A percentile compares a stretch with the other conserved stretches of the same genome.
phyloP scores from a whole-genome alignment of 352 stramenopile genomes.

The Pythium coloratum region DNA sequence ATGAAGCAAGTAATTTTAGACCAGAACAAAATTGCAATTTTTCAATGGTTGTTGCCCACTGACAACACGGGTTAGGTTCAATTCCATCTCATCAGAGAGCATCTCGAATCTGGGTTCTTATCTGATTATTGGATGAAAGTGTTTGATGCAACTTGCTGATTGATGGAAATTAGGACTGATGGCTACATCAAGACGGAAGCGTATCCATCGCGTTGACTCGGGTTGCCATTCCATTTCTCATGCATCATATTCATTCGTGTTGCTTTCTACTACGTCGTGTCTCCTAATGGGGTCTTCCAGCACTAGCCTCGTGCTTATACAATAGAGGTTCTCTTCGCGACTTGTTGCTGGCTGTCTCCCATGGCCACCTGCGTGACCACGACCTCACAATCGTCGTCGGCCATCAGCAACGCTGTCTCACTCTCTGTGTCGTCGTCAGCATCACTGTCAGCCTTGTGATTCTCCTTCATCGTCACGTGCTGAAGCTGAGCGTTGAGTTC shows the following conservation, averaged over 20 bases:
- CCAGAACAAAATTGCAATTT: background rate
- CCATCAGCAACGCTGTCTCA: background rate
- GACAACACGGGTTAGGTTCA: background rate
- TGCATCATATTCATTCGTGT: background rate
- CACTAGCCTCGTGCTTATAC: conserved; percentile 3
- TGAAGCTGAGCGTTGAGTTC: conserved; percentile 25
- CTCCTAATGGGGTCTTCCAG: background rate
- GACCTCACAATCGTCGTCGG: conserved; percentile 12
- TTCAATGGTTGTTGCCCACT: background rate
- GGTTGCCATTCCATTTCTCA: background rate
- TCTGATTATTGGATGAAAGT: conserved; percentile 12
- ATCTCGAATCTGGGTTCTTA: conserved; percentile 3
- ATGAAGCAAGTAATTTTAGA: background rate
- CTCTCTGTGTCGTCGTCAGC: conserved; percentile 19
- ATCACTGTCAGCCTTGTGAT: conserved; percentile 6
- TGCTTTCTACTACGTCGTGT: background rate
- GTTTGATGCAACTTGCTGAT: background rate
- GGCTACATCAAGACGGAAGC: conserved; percentile 3
- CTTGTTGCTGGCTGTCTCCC: conserved; percentile 17
- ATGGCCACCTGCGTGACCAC: conserved; percentile 22
- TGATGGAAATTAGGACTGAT: conserved; percentile 16
- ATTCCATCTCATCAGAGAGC: background rate
- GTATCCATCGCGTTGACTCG: background rate
- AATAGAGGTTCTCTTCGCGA: conserved; percentile 25
- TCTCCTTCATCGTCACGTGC: conserved; percentile 8